Evolutionary conservation across 169 alveolate species (phyloP), one percentile per base, ranked within the genome.

Genomic region (Eimeria zaria): DNA sequence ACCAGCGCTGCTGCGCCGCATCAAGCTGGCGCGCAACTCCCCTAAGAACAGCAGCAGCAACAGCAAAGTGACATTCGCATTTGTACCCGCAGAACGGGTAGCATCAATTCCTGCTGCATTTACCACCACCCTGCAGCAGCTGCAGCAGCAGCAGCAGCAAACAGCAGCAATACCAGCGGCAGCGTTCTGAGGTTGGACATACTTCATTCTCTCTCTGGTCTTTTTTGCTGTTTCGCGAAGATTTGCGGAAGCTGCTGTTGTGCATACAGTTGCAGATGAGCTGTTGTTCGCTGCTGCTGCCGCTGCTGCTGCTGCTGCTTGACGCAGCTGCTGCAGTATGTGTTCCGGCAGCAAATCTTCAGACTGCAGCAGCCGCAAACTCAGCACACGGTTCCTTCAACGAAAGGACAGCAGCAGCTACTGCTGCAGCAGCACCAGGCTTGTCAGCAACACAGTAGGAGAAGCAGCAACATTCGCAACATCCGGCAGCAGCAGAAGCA

Each of bases 1-100:
- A 39, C 93, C 93, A 85, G 4, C 80, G 93, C 93, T 85, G 93
- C 93, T 85, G 76, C 62, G 93, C 93, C 46, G 80, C 46, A 41
- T 85, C 93, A 18, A 85, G 81, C 80, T 85, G 93, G 18, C 48
- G 93, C 64, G 20, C 80, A 55, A 85, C 93, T 41, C 39, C 93
- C 93, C 93, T 85, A 12, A 85, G 93, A 22, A 55, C 74, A 83
- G 91, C 91, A 85, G 53, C 58, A 74, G 46, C 67, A 24, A 41
- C 88, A 76, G 55, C 81, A 39, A 85, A 30, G 20, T 2, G 8
- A 27, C 44, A 24, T 83, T 55, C 55, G 20, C 48, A 41, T 44
- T 58, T 30, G 46, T 36, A 60, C 7, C 46, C 14, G 24, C 46
- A 60, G 80, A 22, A 22, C 62, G 27, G 55, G 51, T 71, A 22